Conservation (phyloP, 108 stramenopile species). For the Ochromonas danica region DNA sequence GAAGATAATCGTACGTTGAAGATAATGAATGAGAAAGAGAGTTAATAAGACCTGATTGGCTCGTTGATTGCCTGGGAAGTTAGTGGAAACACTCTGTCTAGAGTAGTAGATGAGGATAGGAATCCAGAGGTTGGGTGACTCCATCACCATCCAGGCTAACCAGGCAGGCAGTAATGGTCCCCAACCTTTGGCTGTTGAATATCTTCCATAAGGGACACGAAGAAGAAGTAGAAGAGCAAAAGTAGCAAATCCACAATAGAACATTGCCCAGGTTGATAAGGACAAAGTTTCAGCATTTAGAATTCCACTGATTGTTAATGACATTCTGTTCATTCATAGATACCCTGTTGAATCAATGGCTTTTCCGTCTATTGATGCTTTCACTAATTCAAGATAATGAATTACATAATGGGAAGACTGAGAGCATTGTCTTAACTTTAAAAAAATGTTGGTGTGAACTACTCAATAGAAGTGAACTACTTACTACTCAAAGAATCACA, state of each 20-base stretch:
- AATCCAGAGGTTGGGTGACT: conserved; percentile 12
- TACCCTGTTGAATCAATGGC: too few relatives aligned
- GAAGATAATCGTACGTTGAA: conserved; percentile 28
- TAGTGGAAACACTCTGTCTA: not conserved
- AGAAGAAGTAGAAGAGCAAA: not conserved
- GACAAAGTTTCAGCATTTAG: too few relatives aligned
- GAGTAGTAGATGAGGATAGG: not conserved
- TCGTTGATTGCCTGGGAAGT: not conserved
- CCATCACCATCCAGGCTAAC: conserved; percentile 29
- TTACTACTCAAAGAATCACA: too few relatives aligned
- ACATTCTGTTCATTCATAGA: too few relatives aligned
- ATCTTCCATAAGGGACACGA: not conserved
- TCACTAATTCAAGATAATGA: too few relatives aligned
- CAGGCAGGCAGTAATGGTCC: not conserved
- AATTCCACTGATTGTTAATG: too few relatives aligned
- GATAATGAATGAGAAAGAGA: conserved; percentile 28
- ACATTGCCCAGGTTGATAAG: not conserved
- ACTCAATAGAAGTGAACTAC: too few relatives aligned
- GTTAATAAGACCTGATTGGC: not conserved
- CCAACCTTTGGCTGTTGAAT: conserved; percentile 10
- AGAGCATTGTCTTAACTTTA: too few relatives aligned
- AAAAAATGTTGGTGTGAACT: too few relatives aligned
- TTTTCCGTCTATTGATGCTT: too few relatives aligned
- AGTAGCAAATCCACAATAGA: not conserved
- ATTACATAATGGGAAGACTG: too few relatives aligned